These are phyloP conservation scores for Penicillium hordei DNA, from an alignment of 2,329 filamentous ascomycete genomes.

Conservation along the genomic window DNA sequence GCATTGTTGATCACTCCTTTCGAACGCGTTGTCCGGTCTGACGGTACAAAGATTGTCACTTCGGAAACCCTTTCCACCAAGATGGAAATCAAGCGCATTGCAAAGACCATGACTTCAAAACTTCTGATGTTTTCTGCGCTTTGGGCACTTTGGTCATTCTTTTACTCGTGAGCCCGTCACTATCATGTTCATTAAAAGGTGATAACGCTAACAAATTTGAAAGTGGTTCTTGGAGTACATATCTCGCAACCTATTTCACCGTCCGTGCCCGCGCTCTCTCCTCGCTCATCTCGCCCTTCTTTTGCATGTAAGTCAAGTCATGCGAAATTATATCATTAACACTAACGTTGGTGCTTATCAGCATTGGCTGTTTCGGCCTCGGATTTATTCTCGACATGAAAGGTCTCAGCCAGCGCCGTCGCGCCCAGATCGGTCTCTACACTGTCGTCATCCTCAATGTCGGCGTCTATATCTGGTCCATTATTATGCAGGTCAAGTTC, in stretches of 20 bases:
- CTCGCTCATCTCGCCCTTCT: not conserved
- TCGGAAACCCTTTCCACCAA: not conserved
- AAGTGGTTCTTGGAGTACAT: not conserved
- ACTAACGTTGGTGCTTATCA: not conserved
- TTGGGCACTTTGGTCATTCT: not conserved
- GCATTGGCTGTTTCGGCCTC: not conserved
- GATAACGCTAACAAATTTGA: not conserved
- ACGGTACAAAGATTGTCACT: not conserved
- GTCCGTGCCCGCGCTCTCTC: not conserved
- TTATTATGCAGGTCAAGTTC: not conserved
- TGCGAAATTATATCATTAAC: not conserved
- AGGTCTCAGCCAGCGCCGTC: not conserved
- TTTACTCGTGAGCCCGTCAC: not conserved
- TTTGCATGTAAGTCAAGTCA: not conserved
- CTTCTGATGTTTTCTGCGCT: not conserved
- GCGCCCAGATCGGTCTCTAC: not conserved
- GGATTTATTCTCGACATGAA: not conserved
- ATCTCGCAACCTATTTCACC: not conserved
- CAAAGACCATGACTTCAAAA: not conserved
- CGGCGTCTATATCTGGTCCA: not conserved
- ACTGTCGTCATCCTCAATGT: not conserved
- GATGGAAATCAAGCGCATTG: not conserved
- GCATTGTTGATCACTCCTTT: not conserved
- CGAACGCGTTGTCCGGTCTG: not conserved
- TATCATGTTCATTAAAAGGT: not conserved